These are phyloP conservation scores for Byssochlamys sp. DNA, from an alignment of 2,329 filamentous ascomycete species.

Conservation along the genomic window DNA sequence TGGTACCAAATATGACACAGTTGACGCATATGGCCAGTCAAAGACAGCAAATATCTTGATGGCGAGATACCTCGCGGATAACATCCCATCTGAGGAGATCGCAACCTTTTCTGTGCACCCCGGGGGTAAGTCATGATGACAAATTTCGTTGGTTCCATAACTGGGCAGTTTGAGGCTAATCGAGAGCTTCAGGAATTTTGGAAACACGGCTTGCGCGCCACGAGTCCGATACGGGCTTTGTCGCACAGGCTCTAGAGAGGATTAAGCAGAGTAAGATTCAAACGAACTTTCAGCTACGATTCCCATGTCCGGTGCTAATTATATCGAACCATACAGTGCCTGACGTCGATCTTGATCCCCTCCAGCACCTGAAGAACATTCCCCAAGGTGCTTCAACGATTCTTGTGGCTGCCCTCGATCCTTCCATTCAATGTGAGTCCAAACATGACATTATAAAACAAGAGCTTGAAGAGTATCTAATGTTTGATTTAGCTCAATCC, in stretches of 20 bases:
- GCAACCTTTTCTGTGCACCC: slow-evolving; percentile 28
- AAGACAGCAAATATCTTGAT: slow-evolving; percentile 36
- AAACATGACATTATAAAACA: background rate
- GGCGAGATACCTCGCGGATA: slow-evolving; percentile 24
- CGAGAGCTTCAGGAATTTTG: background rate
- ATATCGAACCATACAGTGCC: background rate
- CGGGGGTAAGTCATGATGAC: slow-evolving; percentile 12
- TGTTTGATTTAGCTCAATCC: background rate
- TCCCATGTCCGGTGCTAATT: background rate
- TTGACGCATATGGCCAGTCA: slow-evolving; percentile 28
- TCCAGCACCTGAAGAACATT: slow-evolving; percentile 22
- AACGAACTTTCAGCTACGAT: background rate
- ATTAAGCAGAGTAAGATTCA: background rate
- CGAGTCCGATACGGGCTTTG: background rate
- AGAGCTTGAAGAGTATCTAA: slow-evolving; percentile 11
- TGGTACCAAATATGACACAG: slow-evolving; percentile 7
- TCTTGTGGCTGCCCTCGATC: slow-evolving; percentile 35
- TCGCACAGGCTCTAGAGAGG: background rate
- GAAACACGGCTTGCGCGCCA: background rate
- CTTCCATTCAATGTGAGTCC: slow-evolving; percentile 18
- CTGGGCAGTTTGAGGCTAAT: background rate
- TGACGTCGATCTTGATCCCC: slow-evolving; percentile 12
- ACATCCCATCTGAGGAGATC: slow-evolving; percentile 18
- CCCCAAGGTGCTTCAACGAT: slow-evolving; percentile 34
- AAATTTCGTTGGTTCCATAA: background rate